Conservation (phyloP, 345 rosid species). For the Brassica napus region DNA sequence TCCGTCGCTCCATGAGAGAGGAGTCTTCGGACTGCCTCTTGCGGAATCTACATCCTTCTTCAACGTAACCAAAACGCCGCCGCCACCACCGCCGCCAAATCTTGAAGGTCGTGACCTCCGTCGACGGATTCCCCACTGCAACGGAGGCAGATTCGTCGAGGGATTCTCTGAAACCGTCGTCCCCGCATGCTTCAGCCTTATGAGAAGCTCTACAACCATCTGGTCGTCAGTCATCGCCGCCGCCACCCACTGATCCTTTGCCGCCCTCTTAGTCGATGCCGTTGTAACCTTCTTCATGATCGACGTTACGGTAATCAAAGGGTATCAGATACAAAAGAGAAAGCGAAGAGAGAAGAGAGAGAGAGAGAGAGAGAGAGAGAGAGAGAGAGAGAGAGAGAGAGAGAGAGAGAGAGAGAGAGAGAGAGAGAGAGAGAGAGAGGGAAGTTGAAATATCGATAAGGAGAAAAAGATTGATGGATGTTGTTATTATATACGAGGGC, state of each 20-base stretch:
- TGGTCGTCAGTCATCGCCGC: slow-evolving; percentile 69
- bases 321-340: slow-evolving; percentile 15
- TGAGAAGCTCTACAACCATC: slow-evolving; percentile 67
- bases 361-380: slow-evolving; percentile 32
- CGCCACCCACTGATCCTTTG: slow-evolving; percentile 65
- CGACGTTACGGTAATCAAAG: not conserved
- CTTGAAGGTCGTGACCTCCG: slow-evolving; percentile 54
- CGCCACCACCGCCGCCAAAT: slow-evolving; percentile 29
- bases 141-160: slow-evolving; percentile 34
- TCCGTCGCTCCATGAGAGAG: slow-evolving; percentile 74
- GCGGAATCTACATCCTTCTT: slow-evolving; percentile 51
- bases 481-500: not conserved
- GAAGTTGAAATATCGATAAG: not conserved
- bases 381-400: slow-evolving; percentile 28
- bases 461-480: not conserved
- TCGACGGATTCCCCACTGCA: slow-evolving; percentile 66
- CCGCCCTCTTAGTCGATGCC: slow-evolving; percentile 18
- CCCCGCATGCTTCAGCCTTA: slow-evolving; percentile 50
- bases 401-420: slow-evolving; percentile 29
- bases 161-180: slow-evolving; percentile 32
- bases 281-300: slow-evolving; percentile 25
- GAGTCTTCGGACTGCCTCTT: slow-evolving; percentile 71
- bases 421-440: slow-evolving; percentile 26
- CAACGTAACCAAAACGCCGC: slow-evolving; percentile 29
- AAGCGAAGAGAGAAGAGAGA: slow-evolving; percentile 17